Conservation (phyloP, 225 moss, liverwort and hornwort genomes). For the Bryum argenteum region DNA sequence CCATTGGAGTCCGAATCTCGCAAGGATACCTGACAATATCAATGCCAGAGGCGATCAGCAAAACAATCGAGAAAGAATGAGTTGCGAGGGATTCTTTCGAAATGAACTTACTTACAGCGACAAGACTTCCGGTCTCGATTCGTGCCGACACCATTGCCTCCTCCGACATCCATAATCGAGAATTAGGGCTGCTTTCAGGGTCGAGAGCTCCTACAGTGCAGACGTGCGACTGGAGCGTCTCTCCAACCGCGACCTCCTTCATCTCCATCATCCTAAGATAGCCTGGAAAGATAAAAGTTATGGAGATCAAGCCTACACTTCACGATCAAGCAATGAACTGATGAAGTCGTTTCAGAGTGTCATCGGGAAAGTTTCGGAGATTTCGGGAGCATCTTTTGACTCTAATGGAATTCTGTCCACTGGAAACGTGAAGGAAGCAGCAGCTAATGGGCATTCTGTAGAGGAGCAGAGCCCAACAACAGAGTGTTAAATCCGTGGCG, state of each 20-base stretch:
- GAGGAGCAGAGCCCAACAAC: slow-evolving; percentile 56
- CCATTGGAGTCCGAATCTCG: slow-evolving; percentile 35
- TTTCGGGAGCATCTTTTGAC: slow-evolving; percentile 58
- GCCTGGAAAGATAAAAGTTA: neutral
- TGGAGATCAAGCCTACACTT: too few species aligned
- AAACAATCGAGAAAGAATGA: neutral
- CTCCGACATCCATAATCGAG: slow-evolving; percentile 88
- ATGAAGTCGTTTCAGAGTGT: slow-evolving; percentile 72
- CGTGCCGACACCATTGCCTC: slow-evolving; percentile 75
- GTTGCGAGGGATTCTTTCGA: neutral
- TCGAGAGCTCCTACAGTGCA: slow-evolving; percentile 70
- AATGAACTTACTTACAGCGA: slow-evolving; percentile 66
- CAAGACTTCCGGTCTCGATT: slow-evolving; percentile 64
- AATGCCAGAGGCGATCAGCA: neutral
- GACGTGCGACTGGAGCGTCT: slow-evolving; percentile 35
- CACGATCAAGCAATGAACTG: slow-evolving; percentile 18
- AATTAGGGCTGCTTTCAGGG: slow-evolving; percentile 54
- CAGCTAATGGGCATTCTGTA: slow-evolving; percentile 37
- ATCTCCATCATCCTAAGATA: slow-evolving; percentile 19
- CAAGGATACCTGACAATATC: slow-evolving; percentile 47
- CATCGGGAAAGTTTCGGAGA: slow-evolving; percentile 64
- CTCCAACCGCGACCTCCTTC: slow-evolving; percentile 35
- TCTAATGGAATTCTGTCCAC: slow-evolving; percentile 26
- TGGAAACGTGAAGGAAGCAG: slow-evolving; percentile 31
- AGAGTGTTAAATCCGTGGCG: slow-evolving; percentile 71